These are phyloP conservation scores for Trametes meyenii DNA, from an alignment of 768 basidiomycete genomes.

Conservation along the genomic window DNA sequence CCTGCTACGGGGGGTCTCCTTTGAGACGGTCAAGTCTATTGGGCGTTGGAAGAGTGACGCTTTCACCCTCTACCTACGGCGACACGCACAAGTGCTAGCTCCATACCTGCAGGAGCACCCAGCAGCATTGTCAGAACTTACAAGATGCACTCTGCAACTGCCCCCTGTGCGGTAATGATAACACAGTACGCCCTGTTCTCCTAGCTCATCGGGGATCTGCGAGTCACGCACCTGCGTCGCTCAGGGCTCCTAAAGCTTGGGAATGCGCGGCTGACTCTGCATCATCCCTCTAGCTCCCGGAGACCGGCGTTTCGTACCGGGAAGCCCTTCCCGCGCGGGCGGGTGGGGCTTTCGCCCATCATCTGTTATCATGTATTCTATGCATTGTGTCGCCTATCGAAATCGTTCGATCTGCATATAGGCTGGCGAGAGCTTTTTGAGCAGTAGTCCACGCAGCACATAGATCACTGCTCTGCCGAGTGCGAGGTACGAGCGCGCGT, in stretches of 20 bases:
- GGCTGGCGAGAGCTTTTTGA: background rate
- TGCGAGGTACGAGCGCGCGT: background rate
- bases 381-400: background rate
- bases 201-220: background rate
- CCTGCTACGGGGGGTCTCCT: constrained; percentile 39
- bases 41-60: constrained; percentile 42
- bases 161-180: background rate
- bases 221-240: background rate
- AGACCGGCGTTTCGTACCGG: background rate
- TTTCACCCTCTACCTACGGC: constrained; percentile 33
- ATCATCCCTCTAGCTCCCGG: too few species aligned
- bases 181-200: background rate
- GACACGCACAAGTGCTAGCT: constrained; percentile 35
- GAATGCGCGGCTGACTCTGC: too few species aligned
- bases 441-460: background rate
- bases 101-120: constrained; percentile 33
- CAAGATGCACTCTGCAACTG: background rate
- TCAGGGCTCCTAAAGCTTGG: background rate
- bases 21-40: constrained; percentile 41
- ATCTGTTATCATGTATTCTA: background rate
- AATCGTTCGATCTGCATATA: background rate
- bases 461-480: background rate
- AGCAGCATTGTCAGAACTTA: background rate
- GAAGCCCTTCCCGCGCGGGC: background rate
- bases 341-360: background rate